Conservation (phyloP, 1,139 yeast genomes). For the Hyphopichia buzzinii region DNA sequence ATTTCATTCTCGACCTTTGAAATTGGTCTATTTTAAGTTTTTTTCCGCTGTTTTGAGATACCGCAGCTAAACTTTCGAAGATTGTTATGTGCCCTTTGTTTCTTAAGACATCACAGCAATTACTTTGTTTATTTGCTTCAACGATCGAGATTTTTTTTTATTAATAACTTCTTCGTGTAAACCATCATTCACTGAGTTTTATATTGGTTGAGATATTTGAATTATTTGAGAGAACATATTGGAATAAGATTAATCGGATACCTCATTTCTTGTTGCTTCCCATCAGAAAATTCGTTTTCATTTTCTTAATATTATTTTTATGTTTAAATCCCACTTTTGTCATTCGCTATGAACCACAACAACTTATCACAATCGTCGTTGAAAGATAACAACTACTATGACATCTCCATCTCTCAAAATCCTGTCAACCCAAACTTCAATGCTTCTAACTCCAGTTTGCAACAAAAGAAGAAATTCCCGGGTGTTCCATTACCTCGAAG, state of each 20-base stretch:
- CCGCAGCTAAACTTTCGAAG: too few relatives aligned
- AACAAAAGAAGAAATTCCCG: constrained; percentile 12
- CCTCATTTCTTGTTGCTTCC: too few relatives aligned
- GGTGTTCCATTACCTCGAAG: constrained; percentile 19
- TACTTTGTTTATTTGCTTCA: not conserved
- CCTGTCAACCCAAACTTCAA: not conserved
- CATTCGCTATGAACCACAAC: constrained; percentile 14
- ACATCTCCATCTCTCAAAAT: constrained; percentile 9
- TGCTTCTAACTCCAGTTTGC: not conserved
- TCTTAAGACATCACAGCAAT: not conserved
- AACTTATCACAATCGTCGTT: constrained; percentile 18
- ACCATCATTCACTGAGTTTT: too few relatives aligned
- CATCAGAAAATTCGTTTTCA: too few relatives aligned
- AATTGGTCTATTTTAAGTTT: too few relatives aligned
- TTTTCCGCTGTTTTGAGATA: too few relatives aligned
- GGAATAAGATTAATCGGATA: too few relatives aligned
- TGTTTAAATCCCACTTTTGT: not conserved
- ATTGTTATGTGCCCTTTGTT: not conserved
- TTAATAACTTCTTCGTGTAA: too few relatives aligned
- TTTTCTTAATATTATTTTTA: not conserved
- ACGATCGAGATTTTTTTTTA: not conserved
- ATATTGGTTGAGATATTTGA: too few relatives aligned
- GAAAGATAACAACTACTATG: constrained; percentile 18
- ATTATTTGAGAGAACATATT: too few relatives aligned
- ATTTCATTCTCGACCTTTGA: too few relatives aligned